Conservation (phyloP, 1,284 basidiomycete species). For the Bondarzewia mesenterica region DNA sequence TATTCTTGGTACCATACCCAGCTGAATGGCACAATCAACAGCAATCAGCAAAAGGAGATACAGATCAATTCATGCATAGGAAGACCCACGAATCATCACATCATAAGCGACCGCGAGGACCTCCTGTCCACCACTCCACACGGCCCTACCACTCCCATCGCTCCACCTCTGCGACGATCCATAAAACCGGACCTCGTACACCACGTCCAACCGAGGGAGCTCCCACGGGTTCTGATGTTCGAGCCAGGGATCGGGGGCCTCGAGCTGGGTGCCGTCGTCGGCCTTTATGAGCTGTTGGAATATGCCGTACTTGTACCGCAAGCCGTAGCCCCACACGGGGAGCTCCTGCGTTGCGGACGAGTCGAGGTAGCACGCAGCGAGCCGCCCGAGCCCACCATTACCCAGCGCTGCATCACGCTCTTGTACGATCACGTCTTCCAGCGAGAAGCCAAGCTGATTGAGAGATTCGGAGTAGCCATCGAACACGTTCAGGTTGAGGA, state of each 20-base stretch:
- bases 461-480: slow-evolving; percentile 63
- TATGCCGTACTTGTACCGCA: slow-evolving; percentile 87
- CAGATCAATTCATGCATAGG: not conserved
- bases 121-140: slow-evolving; percentile 88
- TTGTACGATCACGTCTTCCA: slow-evolving; percentile 79
- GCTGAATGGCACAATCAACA: slow-evolving; percentile 22
- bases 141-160: slow-evolving; percentile 44
- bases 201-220: slow-evolving; percentile 77
- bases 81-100: slow-evolving; percentile 63
- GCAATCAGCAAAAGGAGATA: not conserved
- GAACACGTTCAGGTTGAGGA: slow-evolving; percentile 83
- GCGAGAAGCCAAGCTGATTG: slow-evolving; percentile 73
- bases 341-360: slow-evolving; percentile 76
- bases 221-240: slow-evolving; percentile 87
- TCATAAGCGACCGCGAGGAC: slow-evolving; percentile 84
- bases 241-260: slow-evolving; percentile 91
- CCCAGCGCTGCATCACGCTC: slow-evolving; percentile 89
- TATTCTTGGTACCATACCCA: slow-evolving; percentile 71
- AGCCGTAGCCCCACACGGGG: slow-evolving; percentile 84
- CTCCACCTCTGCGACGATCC: slow-evolving; percentile 66
- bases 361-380: slow-evolving; percentile 91
- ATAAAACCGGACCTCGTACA: slow-evolving; percentile 80
- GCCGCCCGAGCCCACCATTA: slow-evolving; percentile 83
- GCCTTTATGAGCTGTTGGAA: slow-evolving; percentile 80
- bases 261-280: slow-evolving; percentile 46